Conservation (phyloP, 352 stramenopile genomes). For the Achlya hypogyna region DNA sequence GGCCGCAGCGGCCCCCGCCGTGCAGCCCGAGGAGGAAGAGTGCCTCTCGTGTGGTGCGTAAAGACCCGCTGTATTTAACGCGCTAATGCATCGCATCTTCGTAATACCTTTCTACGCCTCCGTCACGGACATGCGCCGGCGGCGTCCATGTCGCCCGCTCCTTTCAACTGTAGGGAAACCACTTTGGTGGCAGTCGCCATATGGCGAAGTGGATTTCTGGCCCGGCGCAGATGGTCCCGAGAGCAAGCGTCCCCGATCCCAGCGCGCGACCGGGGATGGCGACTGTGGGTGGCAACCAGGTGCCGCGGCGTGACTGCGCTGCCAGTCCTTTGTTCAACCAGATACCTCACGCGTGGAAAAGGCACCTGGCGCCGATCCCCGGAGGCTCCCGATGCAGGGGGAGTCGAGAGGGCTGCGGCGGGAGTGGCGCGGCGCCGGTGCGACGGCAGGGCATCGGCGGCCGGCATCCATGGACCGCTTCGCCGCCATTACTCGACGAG, state of each 20-base stretch:
- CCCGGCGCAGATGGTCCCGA: not conserved
- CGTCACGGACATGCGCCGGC: not conserved
- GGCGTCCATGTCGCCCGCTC: not conserved
- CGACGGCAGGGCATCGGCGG: too few relatives aligned
- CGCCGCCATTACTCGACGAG: not conserved
- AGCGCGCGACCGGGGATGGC: too few relatives aligned
- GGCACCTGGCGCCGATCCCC: too few relatives aligned
- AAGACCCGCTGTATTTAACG: constrained; percentile 4
- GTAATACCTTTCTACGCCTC: not conserved
- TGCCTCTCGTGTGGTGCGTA: constrained; percentile 75
- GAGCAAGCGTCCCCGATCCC: too few relatives aligned
- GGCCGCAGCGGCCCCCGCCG: not conserved
- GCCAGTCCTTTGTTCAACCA: not conserved
- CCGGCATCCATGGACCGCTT: too few relatives aligned
- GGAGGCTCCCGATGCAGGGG: too few relatives aligned
- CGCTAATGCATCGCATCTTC: not conserved
- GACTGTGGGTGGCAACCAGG: not conserved
- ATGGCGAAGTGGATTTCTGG: not conserved
- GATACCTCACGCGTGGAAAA: too few relatives aligned
- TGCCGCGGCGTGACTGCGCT: not conserved
- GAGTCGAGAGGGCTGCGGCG: too few relatives aligned
- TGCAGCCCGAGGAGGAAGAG: constrained; percentile 55
- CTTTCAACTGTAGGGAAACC: not conserved
- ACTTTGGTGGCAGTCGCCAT: not conserved
- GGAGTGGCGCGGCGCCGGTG: too few relatives aligned